Percentiles rank a stretch among this genome's conserved stretches.
Evolutionary conservation across 2,329 filamentous ascomycete genomes (phyloP).

Genomic region (Aulographum hederae): DNA sequence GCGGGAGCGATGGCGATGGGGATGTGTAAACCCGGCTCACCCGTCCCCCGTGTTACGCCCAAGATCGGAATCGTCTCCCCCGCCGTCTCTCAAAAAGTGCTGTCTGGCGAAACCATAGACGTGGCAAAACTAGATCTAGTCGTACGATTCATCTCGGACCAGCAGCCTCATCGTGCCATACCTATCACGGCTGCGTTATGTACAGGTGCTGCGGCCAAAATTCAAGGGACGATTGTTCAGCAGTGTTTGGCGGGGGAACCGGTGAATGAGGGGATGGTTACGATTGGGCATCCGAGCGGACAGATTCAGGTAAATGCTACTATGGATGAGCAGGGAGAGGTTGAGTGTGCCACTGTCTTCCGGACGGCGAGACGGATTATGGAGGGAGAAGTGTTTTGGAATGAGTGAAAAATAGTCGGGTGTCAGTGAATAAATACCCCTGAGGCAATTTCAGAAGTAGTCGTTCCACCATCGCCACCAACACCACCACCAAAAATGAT

Average conservation of each 20-base stretch:
- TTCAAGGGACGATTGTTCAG: slow-evolving; percentile 18
- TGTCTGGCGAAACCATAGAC: slow-evolving; percentile 19
- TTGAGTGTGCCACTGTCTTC: slow-evolving; percentile 15
- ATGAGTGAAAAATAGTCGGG: slow-evolving; percentile 3
- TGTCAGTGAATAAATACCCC: too few relatives aligned
- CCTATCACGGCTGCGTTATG: slow-evolving; percentile 24
- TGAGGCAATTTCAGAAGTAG: too few relatives aligned
- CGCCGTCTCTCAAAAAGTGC: slow-evolving; percentile 17
- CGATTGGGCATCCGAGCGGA: slow-evolving; percentile 21
- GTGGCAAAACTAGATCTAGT: slow-evolving; percentile 18
- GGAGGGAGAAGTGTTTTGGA: slow-evolving; percentile 15
- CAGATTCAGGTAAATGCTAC: slow-evolving; percentile 17
- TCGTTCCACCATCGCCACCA: too few relatives aligned
- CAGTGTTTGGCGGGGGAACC: slow-evolving; percentile 11
- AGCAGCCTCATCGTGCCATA: slow-evolving; percentile 24
- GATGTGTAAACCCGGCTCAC: slow-evolving; percentile 25
- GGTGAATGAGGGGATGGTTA: slow-evolving; percentile 14
- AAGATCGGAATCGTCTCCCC: slow-evolving; percentile 41
- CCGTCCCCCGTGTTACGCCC: slow-evolving; percentile 38
- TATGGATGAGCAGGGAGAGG: slow-evolving; percentile 10
- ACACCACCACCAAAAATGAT: too few relatives aligned
- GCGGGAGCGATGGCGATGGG: slow-evolving; percentile 44
- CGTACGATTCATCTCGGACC: slow-evolving; percentile 24
- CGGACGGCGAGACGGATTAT: slow-evolving; percentile 19
- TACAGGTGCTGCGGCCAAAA: slow-evolving; percentile 20